phyloP scores from a whole-genome alignment of 192 early-diverging fungal species.

The Backusella parvicylindrica region DNA sequence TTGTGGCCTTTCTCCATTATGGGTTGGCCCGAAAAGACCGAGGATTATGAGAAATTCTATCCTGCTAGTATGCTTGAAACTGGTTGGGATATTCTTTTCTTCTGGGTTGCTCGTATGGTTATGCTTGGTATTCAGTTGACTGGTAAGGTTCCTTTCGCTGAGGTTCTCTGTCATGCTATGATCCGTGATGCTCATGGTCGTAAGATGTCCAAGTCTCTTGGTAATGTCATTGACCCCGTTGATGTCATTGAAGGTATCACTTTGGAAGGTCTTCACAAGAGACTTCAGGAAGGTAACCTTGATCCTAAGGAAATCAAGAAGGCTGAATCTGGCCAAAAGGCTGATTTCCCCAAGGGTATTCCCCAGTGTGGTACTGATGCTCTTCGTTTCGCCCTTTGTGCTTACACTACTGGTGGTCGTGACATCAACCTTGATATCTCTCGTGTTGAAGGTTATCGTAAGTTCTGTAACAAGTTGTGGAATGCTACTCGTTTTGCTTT shows the following conservation, averaged over 20 bases:
- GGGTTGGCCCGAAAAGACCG: constrained; percentile 94
- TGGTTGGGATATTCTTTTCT: constrained; percentile 99
- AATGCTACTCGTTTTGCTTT: constrained; percentile 96
- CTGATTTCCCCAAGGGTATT: constrained; percentile 95
- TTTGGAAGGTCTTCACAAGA: constrained; percentile 72
- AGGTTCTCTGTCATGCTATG: constrained; percentile 97
- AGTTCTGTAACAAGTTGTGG: constrained; percentile 99
- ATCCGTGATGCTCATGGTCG: constrained; percentile 97
- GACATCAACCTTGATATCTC: constrained; percentile 93
- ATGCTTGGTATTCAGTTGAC: constrained; percentile 97
- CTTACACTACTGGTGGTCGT: constrained; percentile 73
- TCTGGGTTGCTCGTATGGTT: constrained; percentile 99
- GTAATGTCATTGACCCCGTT: constrained; percentile 97
- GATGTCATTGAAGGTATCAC: constrained; percentile 95
- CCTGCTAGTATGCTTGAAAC: constrained; percentile 93
- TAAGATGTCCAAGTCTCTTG: constrained; percentile 96
- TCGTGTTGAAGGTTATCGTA: constrained; percentile 98
- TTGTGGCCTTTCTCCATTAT: constrained; percentile 98
- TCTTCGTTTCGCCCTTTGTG: constrained; percentile 77
- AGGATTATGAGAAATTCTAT: constrained; percentile 83
- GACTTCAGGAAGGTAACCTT: constrained; percentile 82
- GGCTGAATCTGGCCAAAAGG: constrained; percentile 80
- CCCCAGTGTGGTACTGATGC: constrained; percentile 98
- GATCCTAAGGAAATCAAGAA: constrained; percentile 85
- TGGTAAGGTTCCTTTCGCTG: constrained; percentile 90